phyloP scores from a whole-genome alignment of 352 stramenopile species.

The Phytophthora podocarpi region DNA sequence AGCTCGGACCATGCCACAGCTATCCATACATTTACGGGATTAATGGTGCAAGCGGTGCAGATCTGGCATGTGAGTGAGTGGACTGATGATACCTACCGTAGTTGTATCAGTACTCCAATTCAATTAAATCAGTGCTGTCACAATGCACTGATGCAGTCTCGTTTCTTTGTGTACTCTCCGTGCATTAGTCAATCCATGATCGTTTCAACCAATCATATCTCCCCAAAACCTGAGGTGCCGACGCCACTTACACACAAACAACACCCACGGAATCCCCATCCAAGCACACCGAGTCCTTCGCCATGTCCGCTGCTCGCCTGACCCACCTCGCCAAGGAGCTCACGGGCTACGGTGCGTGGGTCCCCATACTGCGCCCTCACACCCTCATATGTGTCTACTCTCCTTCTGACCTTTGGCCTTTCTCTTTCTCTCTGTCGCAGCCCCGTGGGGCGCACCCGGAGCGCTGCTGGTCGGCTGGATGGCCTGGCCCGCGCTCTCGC shows the following conservation, averaged over 20 bases:
- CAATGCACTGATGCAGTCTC: not conserved
- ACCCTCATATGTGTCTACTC: not conserved
- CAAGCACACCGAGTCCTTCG: not conserved
- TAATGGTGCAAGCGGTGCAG: too few species aligned
- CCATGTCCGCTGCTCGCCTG: constrained; percentile 40
- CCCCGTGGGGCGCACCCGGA: constrained; percentile 57
- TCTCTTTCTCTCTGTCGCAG: constrained; percentile 17
- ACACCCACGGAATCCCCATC: constrained; percentile 18
- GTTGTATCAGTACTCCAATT: too few species aligned
- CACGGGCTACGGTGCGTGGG: constrained; percentile 52
- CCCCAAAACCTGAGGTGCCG: not conserved
- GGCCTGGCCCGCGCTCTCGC: constrained; percentile 72
- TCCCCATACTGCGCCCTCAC: not conserved
- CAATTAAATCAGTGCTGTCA: too few species aligned
- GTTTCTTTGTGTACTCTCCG: not conserved
- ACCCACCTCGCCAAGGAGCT: constrained; percentile 62
- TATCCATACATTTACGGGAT: too few species aligned
- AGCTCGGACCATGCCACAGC: too few species aligned
- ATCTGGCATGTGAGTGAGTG: too few species aligned
- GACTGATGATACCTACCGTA: too few species aligned
- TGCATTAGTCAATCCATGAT: constrained; percentile 2
- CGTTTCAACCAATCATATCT: not conserved
- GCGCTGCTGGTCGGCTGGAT: constrained; percentile 65
- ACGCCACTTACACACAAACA: too few species aligned
- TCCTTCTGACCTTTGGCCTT: not conserved